phyloP scores from a whole-genome alignment of 106 monocot species.

The Acanthochlamys bracteata region DNA sequence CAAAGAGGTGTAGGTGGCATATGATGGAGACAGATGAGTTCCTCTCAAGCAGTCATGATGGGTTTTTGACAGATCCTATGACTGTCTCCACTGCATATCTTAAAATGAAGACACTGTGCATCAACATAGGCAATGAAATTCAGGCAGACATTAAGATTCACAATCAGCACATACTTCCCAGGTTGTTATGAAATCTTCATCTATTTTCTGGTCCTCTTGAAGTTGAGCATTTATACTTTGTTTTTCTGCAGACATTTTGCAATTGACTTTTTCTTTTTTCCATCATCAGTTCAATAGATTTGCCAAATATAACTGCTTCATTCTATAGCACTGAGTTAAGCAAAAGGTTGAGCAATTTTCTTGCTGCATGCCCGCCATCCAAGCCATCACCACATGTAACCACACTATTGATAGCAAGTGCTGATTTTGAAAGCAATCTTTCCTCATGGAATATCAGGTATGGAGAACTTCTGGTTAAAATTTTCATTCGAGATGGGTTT shows the following conservation, averaged over 20 bases:
- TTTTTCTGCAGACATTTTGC: too few relatives aligned
- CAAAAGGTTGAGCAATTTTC: constrained; percentile 60
- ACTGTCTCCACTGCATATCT: constrained; percentile 74
- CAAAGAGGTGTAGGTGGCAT: constrained; percentile 34
- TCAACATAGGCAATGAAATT: constrained; percentile 67
- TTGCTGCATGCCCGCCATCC: constrained; percentile 72
- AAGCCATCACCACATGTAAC: constrained; percentile 62
- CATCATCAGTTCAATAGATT: constrained; percentile 80
- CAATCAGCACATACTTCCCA: constrained; percentile 67
- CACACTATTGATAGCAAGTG: constrained; percentile 58
- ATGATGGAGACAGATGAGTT: too few relatives aligned
- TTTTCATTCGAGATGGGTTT: neutral
- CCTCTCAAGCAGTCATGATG: constrained; percentile 54
- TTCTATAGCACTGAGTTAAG: constrained; percentile 64
- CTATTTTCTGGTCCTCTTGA: too few relatives aligned
- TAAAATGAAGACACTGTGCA: constrained; percentile 82
- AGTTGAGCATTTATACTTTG: neutral
- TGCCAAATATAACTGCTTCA: constrained; percentile 76
- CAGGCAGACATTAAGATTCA: constrained; percentile 91
- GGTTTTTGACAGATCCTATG: constrained; percentile 50
- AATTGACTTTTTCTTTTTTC: constrained; percentile 9
- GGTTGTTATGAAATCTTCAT: constrained; percentile 1
- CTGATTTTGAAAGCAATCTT: constrained; percentile 92
- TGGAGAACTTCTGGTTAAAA: constrained; percentile 2
- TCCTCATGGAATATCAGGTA: constrained; percentile 86